Conservation (phyloP, 441 rosid genomes). For the Gossypium aridum region DNA sequence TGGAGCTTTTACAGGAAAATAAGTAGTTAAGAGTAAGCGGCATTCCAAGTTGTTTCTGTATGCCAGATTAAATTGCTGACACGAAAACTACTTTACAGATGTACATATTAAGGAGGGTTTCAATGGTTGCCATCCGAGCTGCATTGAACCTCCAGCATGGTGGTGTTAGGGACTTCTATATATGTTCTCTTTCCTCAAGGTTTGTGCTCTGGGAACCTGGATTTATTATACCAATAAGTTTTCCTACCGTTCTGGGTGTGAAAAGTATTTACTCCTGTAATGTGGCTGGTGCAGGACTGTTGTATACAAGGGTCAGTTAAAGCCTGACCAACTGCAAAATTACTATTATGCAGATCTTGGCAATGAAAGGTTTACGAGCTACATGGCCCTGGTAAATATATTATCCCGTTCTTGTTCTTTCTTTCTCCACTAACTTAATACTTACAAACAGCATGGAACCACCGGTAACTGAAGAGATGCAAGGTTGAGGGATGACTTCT, state of each 20-base stretch:
- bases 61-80: background rate
- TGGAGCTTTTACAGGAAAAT: background rate
- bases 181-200: conserved; percentile 98
- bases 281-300: conserved; percentile 56
- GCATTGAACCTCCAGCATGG: conserved; percentile 93
- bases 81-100: conserved; percentile 45
- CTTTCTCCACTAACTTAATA: conserved; percentile 82
- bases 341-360: conserved; percentile 98
- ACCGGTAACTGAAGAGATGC: conserved; percentile 83
- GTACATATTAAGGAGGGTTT: conserved; percentile 87
- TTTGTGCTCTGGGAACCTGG: conserved; percentile 16
- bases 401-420: conserved; percentile 76
- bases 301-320: conserved; percentile 97
- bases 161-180: conserved; percentile 83
- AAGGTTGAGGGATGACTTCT: conserved; percentile 99
- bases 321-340: conserved; percentile 82
- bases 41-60: background rate
- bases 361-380: conserved; percentile 99
- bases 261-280: background rate
- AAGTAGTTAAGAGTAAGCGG: background rate
- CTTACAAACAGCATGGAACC: conserved; percentile 99
- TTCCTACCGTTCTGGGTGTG: background rate
- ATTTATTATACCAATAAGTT: background rate
- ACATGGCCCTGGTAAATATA: conserved; percentile 99
- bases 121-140: conserved; percentile 94